phyloP scores from a whole-genome alignment of 345 rosid species.

The Nephelium lappaceum region DNA sequence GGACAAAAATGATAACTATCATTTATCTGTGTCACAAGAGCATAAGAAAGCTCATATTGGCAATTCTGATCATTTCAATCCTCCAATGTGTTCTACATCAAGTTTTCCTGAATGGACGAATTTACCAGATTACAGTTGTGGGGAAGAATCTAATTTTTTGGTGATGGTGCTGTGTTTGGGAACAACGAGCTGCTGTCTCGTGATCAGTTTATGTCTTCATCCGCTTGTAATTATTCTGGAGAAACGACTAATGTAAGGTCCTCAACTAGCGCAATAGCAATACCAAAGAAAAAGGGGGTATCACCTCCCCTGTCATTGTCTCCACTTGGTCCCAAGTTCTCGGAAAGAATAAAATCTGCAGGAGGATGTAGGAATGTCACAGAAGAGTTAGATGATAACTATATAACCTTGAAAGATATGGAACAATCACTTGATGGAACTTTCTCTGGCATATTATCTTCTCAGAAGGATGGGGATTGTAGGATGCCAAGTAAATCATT shows the following conservation, averaged over 20 bases:
- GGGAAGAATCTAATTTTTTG: conserved; percentile 27
- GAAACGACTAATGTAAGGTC: conserved; percentile 33
- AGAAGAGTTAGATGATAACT: conserved; percentile 29
- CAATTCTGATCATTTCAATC: conserved; percentile 17
- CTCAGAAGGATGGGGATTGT: conserved; percentile 36
- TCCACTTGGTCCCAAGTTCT: conserved; percentile 66
- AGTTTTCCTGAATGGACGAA: conserved; percentile 28
- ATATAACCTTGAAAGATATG: conserved; percentile 37
- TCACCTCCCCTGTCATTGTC: conserved; percentile 57
- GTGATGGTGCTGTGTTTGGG: conserved; percentile 51
- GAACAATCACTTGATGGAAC: conserved; percentile 38
- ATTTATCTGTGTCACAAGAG: conserved; percentile 42
- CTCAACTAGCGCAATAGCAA: conserved; percentile 36
- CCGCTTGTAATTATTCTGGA: conserved; percentile 28
- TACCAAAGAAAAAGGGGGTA: conserved; percentile 38
- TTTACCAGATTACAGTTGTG: conserved; percentile 16
- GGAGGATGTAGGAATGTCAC: conserved; percentile 30
- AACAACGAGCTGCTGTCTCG: conserved; percentile 21
- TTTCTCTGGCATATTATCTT: conserved; percentile 28
- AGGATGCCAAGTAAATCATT: conserved; percentile 39
- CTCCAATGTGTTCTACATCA: conserved; percentile 28
- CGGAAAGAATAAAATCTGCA: conserved; percentile 39
- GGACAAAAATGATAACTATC: conserved; percentile 16
- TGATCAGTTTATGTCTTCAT: conserved; percentile 15
- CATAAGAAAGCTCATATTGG: conserved; percentile 59